phyloP scores from a whole-genome alignment of 768 basidiomycete species.

The Auriculariales sp. region DNA sequence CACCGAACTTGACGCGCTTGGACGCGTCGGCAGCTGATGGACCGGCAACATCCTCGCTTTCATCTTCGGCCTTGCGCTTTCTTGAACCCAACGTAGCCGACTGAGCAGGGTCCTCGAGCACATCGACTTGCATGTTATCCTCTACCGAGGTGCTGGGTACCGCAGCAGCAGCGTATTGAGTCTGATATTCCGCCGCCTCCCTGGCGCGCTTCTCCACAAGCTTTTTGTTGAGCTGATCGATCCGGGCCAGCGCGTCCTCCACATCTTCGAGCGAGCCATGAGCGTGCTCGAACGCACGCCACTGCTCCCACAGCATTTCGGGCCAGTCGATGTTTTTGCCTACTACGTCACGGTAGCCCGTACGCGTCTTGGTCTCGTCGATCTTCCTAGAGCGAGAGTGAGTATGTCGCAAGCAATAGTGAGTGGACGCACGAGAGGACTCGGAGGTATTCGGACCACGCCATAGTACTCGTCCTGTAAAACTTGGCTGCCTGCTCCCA shows the following conservation, averaged over 20 bases:
- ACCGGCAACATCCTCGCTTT: conserved; percentile 7
- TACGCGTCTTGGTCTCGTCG: conserved; percentile 41
- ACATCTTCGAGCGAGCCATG: conserved; percentile 60
- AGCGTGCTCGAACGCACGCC: conserved; percentile 75
- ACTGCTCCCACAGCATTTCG: conserved; percentile 85
- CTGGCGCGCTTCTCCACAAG: conserved; percentile 51
- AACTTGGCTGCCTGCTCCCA: conserved; percentile 56
- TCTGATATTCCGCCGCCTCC: conserved; percentile 46
- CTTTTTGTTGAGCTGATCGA: conserved; percentile 49
- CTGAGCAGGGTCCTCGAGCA: conserved; percentile 10
- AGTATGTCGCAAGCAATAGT: conserved; percentile 3
- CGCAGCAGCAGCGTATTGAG: conserved; percentile 26
- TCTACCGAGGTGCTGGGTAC: conserved; percentile 19
- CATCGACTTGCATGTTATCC: conserved; percentile 8
- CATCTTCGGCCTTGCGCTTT: conserved; percentile 55
- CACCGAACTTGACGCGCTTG: conserved; percentile 54
- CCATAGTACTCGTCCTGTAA: conserved; percentile 56
- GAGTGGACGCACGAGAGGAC: conserved; percentile 43
- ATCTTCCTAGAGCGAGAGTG: conserved; percentile 24
- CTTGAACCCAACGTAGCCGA: conserved; percentile 23
- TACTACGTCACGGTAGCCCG: conserved; percentile 49
- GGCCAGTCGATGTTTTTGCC: conserved; percentile 84
- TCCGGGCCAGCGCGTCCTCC: conserved; percentile 43
- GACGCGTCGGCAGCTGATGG: conserved; percentile 18
- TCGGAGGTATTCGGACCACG: conserved; percentile 66